Evolutionary conservation across 1,139 yeast genomes (phyloP), one percentile per base, ranked within the genome.

Genomic region (Taphrina confusa): DNA sequence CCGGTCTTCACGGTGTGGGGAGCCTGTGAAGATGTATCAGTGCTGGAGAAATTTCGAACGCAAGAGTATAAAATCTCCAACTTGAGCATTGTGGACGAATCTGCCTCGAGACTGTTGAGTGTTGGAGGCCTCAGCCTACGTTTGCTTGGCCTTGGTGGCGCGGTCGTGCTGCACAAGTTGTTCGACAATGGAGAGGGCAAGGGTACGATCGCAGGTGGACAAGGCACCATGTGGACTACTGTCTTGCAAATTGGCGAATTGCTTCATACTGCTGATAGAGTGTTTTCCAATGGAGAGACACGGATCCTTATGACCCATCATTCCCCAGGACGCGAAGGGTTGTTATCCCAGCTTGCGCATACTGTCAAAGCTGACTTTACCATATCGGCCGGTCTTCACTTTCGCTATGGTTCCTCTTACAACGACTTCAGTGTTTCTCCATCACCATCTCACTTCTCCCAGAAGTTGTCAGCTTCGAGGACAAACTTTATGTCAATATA

Each of bases 1-100:
- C 92, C 94, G 0, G 88, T 87, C 0, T 87, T 87, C 71, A 82
- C 91, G 3, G 82, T 85, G 16, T 84, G 81, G 68, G 94, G 94
- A 0, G 85, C 87, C 66, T 77, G 84, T 59, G 95, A 87, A 69
- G 95, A 87, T 69, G 82, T 88, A 1, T 70, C 76, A 8, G 85
- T 87, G 20, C 74, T 87, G 47, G 80, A 82, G 65, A 81, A 80
- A 72, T 79, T 87, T 69, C 78, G 83, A 59, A 71, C 75, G 54
- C 85, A 85, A 9, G 74, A 75, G 14, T 78, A 81, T 64, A 63
- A 64, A 1, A 77, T 87, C 3, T 80, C 82, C 11, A 86, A 87
- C 68, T 72, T 87, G 61, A 73, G 75, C 67, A 71, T 87, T 6
- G 75, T 87, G 46, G 91, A 85, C 69, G 91, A 86, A 68, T 68